Evolutionary conservation across 108 stramenopile genomes (phyloP).

Genomic region (Nannochloropsis gaditana): DNA sequence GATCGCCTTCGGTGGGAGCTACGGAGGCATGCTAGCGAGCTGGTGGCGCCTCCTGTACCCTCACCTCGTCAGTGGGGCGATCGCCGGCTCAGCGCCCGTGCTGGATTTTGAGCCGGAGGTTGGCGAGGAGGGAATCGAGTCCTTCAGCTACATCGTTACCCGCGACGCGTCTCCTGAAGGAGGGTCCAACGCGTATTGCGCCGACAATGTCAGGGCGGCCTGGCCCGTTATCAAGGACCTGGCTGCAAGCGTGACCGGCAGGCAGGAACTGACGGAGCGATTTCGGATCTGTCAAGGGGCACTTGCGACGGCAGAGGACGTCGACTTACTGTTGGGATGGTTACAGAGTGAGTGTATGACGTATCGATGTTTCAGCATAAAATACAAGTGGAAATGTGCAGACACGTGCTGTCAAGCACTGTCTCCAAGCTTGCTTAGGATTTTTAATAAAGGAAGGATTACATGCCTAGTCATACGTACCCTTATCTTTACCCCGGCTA

Average conservation of each 20-base stretch:
- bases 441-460: not conserved
- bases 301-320: not conserved
- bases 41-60: slow-evolving; percentile 84
- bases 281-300: not conserved
- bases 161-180: slow-evolving; percentile 37
- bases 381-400: not conserved
- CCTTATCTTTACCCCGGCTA: not conserved
- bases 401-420: not conserved
- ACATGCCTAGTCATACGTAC: not conserved
- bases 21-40: slow-evolving; percentile 83
- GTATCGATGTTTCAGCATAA: not conserved
- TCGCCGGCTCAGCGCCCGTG: slow-evolving; percentile 68
- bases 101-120: slow-evolving; percentile 41
- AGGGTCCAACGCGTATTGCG: slow-evolving; percentile 23
- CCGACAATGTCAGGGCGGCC: slow-evolving; percentile 33
- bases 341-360: slow-evolving; percentile 1
- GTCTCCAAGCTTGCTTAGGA: not conserved
- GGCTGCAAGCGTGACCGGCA: not conserved
- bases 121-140: slow-evolving; percentile 21
- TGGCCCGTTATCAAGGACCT: slow-evolving; percentile 27
- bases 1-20: slow-evolving; percentile 73
- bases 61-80: slow-evolving; percentile 65
- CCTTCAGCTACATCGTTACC: slow-evolving; percentile 32
- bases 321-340: not conserved
- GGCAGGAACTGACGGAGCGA: not conserved